A percentile compares a stretch with the other conserved stretches of the same genome.
Conservation (phyloP, 441 rosid species). For the Sinapis alba region DNA sequence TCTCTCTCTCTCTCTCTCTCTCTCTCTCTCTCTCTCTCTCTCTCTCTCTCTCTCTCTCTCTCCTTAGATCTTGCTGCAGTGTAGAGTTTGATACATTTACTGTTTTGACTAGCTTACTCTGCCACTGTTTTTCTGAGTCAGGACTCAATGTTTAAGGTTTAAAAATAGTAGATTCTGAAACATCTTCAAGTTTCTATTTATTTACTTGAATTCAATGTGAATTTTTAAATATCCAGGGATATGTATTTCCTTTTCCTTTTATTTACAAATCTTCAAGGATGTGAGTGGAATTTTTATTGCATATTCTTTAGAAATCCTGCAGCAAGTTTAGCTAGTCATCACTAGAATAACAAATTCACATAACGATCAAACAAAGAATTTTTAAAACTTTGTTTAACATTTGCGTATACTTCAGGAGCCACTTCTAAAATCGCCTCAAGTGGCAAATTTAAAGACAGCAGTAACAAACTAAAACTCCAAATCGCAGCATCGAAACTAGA, state of each 20-base stretch:
- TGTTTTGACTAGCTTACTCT: constrained; percentile 7
- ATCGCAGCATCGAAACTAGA: background rate
- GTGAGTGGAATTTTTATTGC: background rate
- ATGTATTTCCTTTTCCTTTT: background rate
- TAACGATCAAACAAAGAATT: constrained; percentile 3
- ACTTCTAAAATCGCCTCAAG: background rate
- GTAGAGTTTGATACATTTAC: constrained; percentile 20
- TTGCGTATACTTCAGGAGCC: background rate
- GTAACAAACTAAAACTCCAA: background rate
- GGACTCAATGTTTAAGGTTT: background rate
- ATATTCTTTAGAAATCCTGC: too few species aligned
- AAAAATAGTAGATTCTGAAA: background rate
- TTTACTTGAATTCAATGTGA: background rate
- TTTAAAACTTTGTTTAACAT: background rate
- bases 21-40: too few species aligned
- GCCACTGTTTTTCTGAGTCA: constrained; percentile 6
- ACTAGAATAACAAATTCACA: too few species aligned
- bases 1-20: too few species aligned
- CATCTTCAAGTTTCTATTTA: background rate
- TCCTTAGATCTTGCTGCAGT: constrained; percentile 9
- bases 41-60: too few species aligned
- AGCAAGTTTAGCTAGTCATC: too few species aligned
- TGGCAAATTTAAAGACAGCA: background rate
- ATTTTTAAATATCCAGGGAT: background rate
- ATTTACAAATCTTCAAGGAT: background rate